phyloP scores from a whole-genome alignment of 768 basidiomycete genomes.

The Gymnopilus junonius region DNA sequence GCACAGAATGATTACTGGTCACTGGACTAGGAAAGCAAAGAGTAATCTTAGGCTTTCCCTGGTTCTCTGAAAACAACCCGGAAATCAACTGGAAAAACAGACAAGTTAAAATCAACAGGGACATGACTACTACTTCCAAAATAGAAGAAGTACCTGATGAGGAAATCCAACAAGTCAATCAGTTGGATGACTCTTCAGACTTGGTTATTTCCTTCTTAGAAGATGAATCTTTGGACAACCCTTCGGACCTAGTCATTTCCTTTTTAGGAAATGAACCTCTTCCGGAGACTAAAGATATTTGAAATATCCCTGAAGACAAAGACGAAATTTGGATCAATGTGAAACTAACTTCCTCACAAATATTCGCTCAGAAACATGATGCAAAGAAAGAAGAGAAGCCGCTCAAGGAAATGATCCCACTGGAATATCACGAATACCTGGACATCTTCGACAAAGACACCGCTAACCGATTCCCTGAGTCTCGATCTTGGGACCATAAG shows the following conservation, averaged over 20 bases:
- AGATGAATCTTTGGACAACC: no score
- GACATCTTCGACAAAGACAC: constrained; percentile 9
- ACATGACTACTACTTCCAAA: no score
- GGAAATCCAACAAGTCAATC: neutral
- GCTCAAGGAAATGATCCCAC: neutral
- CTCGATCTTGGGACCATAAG: constrained; percentile 3
- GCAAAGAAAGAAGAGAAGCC: neutral
- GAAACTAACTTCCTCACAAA: neutral
- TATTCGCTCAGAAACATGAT: neutral
- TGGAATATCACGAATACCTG: constrained; percentile 9
- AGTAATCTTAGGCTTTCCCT: constrained; percentile 10
- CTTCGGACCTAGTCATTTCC: no score
- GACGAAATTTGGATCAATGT: neutral
- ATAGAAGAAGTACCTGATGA: neutral
- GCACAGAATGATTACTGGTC: neutral
- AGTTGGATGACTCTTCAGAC: no score
- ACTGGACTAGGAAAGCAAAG: constrained; percentile 10
- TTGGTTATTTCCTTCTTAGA: no score
- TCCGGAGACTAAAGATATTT: neutral
- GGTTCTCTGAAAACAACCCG: constrained; percentile 9
- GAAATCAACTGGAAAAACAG: constrained; percentile 11
- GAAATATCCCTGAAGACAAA: neutral
- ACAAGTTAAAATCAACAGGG: neutral
- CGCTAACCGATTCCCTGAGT: constrained; percentile 3
- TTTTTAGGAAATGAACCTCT: neutral